These are phyloP conservation scores for Lepiota brunneoincarnata DNA, from an alignment of 768 basidiomycete genomes.

Conservation along the genomic window DNA sequence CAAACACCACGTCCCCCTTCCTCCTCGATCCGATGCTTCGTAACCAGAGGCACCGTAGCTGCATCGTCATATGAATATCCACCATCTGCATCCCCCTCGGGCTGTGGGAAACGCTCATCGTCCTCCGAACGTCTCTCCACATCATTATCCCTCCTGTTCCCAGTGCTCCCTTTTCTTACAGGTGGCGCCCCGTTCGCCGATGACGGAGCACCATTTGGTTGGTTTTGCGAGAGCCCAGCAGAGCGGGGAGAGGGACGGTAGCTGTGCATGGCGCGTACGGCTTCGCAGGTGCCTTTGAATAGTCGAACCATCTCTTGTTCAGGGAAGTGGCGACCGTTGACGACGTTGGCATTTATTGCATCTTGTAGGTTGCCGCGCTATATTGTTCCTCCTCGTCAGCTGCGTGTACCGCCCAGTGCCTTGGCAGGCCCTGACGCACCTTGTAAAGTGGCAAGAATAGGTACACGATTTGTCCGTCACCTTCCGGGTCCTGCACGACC, in stretches of 20 bases:
- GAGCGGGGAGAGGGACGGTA: constrained; percentile 55
- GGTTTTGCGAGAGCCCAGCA: constrained; percentile 24
- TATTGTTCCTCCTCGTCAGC: background rate
- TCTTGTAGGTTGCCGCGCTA: constrained; percentile 95
- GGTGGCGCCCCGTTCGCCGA: constrained; percentile 16
- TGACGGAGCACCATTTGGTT: constrained; percentile 1
- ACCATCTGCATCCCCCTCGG: constrained; percentile 71
- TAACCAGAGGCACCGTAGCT: constrained; percentile 56
- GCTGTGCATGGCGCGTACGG: constrained; percentile 92
- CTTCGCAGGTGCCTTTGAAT: constrained; percentile 94
- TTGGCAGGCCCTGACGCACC: constrained; percentile 35
- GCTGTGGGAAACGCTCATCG: constrained; percentile 70
- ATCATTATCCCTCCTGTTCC: constrained; percentile 10
- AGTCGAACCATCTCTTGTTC: constrained; percentile 87
- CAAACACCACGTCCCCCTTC: constrained; percentile 70
- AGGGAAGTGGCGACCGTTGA: constrained; percentile 79
- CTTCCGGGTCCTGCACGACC: constrained; percentile 89
- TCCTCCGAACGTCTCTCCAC: constrained; percentile 49
- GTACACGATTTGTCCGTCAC: constrained; percentile 93
- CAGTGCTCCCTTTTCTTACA: constrained; percentile 10
- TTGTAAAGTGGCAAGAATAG: constrained; percentile 94
- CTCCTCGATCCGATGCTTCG: constrained; percentile 46
- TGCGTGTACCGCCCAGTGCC: background rate
- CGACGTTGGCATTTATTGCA: constrained; percentile 81
- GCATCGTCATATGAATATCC: constrained; percentile 67